Evolutionary conservation across 306 rosid species (phyloP), one percentile per base, ranked within the genome.

Genomic region (Cicer arietinum): DNA sequence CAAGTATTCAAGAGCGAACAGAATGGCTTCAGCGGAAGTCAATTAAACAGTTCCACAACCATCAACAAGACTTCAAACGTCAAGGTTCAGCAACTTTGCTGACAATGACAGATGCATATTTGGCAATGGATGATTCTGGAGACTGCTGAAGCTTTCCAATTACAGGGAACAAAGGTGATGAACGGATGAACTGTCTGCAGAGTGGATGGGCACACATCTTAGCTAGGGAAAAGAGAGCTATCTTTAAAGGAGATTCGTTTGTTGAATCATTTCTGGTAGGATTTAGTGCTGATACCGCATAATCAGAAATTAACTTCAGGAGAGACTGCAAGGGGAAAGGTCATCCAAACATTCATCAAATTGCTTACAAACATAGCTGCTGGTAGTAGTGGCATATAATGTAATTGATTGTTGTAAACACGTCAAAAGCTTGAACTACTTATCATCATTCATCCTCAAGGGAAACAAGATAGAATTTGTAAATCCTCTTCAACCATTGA

Each of bases 191-290:
- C 54, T 89, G 89, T 62, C 88, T 84, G 82, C 99, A 94, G 12
- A 88, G 91, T 37, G 79, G 83, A 77, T 92, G 93, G 7, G 95
- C 81, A 72, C 99, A 94, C 99, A 94, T 92, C 89, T 94, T 94
- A 62, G 96, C 90, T 64, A 94, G 79, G 22, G 99, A 89, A 79
- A 92, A 90, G 35, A 94, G 84, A 42, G 99, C 97, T 75, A 94
- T 94, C 82, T 94, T 92, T n/a, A 92, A 85, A 20, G 99, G 97
- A 56, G 96, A 94, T 81, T 94, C 99, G 2, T 71, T 89, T 47
- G 76, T 81, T 37, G 90, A 81, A 53, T 91, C 93, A 45, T 81
- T 94, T 85, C 86, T 86, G 51, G 88, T 73, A 7, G 94, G 96
- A 47, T 79, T 91, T 77, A 91, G 67, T 6, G 96, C 96, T 62